Evolutionary conservation across 768 basidiomycete species (phyloP).

Genomic region (Pulveroboletus sp.): DNA sequence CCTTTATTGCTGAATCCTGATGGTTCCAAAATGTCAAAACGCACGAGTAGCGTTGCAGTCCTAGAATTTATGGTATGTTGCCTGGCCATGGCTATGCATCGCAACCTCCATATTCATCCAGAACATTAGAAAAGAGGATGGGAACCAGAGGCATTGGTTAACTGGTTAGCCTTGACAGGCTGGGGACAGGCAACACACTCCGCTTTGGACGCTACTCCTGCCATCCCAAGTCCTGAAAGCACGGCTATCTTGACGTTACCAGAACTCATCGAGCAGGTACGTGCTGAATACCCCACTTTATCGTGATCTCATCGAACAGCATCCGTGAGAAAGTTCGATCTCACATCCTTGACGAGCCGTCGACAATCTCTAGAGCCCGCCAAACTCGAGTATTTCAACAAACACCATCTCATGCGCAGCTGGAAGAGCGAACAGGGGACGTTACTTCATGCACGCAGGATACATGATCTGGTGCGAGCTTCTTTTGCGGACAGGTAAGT

Average conservation of each 20-base stretch:
- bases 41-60: conserved; percentile 85
- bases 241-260: conserved; percentile 56
- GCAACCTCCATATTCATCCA: background rate
- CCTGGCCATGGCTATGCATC: background rate
- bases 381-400: conserved; percentile 87
- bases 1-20: conserved; percentile 87
- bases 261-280: conserved; percentile 62
- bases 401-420: conserved; percentile 66
- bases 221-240: conserved; percentile 53
- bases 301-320: background rate
- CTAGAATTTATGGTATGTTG: conserved; percentile 73
- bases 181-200: conserved; percentile 64
- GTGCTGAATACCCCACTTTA: conserved; percentile 9
- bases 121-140: conserved; percentile 67
- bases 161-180: conserved; percentile 93
- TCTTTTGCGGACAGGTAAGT: conserved; percentile 56
- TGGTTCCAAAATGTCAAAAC: conserved; percentile 92
- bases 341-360: conserved; percentile 72
- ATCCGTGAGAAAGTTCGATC: conserved; percentile 54
- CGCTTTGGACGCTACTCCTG: conserved; percentile 18
- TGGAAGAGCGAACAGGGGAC: conserved; percentile 50
- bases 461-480: conserved; percentile 48
- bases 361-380: conserved; percentile 73
- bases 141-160: conserved; percentile 84
- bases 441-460: conserved; percentile 48